A percentile compares a stretch with the other conserved stretches of the same genome.
phyloP scores from a whole-genome alignment of 768 basidiomycete species.

The Termitomyces sp. region DNA sequence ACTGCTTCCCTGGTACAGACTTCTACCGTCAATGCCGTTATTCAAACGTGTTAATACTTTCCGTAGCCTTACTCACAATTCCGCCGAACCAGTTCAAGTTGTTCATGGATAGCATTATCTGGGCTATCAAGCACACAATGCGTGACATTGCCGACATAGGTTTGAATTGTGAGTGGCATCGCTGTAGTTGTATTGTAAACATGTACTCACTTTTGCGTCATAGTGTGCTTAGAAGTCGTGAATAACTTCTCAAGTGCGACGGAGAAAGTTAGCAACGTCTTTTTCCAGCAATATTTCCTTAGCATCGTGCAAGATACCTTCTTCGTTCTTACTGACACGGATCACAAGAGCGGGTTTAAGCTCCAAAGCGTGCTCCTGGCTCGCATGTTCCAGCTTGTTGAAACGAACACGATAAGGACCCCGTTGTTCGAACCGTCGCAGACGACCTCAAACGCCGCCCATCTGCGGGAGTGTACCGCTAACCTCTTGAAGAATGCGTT shows the following conservation, averaged over 20 bases:
- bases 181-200: background rate
- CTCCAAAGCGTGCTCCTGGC: slow-evolving; percentile 90
- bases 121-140: slow-evolving; percentile 99
- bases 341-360: slow-evolving; percentile 99
- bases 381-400: slow-evolving; percentile 89
- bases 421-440: slow-evolving; percentile 82
- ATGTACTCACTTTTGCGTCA: slow-evolving; percentile 3
- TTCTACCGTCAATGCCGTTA: background rate
- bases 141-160: slow-evolving; percentile 95
- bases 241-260: slow-evolving; percentile 85
- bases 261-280: slow-evolving; percentile 78
- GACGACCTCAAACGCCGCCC: slow-evolving; percentile 69
- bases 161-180: slow-evolving; percentile 52
- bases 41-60: slow-evolving; percentile 3
- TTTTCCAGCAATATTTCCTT: slow-evolving; percentile 96
- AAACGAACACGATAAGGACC: slow-evolving; percentile 70
- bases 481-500: slow-evolving; percentile 86
- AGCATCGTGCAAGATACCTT: slow-evolving; percentile 93
- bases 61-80: slow-evolving; percentile 71
- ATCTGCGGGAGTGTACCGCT: slow-evolving; percentile 81
- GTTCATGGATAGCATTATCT: slow-evolving; percentile 96
- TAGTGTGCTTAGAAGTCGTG: slow-evolving; percentile 89
- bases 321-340: slow-evolving; percentile 95
- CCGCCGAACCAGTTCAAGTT: slow-evolving; percentile 95
- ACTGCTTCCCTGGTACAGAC: slow-evolving; percentile 86